phyloP scores from a whole-genome alignment of 2,329 filamentous ascomycete species.

The Claviceps cyperi region DNA sequence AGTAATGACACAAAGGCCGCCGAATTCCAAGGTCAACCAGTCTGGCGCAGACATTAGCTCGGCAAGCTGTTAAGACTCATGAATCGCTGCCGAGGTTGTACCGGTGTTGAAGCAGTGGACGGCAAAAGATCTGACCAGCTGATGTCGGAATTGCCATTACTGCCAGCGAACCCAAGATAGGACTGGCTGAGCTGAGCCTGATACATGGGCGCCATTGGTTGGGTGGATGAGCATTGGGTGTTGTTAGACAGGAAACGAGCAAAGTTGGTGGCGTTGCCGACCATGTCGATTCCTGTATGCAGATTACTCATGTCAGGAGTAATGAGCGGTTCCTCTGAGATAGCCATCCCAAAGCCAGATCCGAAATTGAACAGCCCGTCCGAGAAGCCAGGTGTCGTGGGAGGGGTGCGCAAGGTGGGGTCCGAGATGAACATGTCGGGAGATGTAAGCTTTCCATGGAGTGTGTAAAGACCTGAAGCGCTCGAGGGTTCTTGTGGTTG shows the following conservation, averaged over 20 bases:
- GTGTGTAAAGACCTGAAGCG: constrained; percentile 19
- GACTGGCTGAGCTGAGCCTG: constrained; percentile 24
- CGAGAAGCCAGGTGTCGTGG: constrained; percentile 35
- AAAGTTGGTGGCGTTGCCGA: constrained; percentile 23
- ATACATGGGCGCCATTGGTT: constrained; percentile 14
- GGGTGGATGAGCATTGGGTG: constrained; percentile 20
- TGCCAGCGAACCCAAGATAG: constrained; percentile 24
- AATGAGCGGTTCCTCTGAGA: constrained; percentile 33
- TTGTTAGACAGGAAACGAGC: constrained; percentile 30
- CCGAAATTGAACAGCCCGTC: constrained; percentile 26
- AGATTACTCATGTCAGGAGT: constrained; percentile 32
- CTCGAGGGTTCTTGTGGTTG: constrained; percentile 25
- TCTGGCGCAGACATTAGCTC: neutral
- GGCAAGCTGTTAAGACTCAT: constrained; percentile 12
- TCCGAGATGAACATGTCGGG: constrained; percentile 22
- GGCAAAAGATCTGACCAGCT: constrained; percentile 34
- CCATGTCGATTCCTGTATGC: constrained; percentile 32
- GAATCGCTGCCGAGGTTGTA: constrained; percentile 11
- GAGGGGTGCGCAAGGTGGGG: constrained; percentile 36
- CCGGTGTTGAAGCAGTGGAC: constrained; percentile 18
- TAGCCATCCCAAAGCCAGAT: constrained; percentile 23
- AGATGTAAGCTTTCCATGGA: constrained; percentile 16
- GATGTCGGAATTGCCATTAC: constrained; percentile 28
- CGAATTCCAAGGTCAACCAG: neutral
- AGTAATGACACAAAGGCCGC: neutral